Base-by-base conservation (phyloP, 331 rosid genomes). In the Dryas integrifolia region DNA sequence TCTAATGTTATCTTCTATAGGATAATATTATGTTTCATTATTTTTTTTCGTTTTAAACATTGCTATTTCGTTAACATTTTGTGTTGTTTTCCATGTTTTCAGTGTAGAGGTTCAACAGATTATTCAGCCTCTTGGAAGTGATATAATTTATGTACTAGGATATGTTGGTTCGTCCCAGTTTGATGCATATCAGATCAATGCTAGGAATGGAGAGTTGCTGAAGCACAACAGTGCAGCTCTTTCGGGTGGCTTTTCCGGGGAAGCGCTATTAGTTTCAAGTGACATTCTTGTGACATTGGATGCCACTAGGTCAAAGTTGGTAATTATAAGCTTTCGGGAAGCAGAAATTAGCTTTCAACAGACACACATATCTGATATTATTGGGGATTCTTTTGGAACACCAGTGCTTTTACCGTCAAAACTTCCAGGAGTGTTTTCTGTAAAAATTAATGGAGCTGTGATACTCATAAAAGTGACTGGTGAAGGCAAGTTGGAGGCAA, bases 191-290 rank as follows among this genome's bases (percentile, higher is more conserved):
- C 79, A 81, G 69, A 76, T 95, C 76, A 82, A 83, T 83, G 82
- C 87, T 18, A 85, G 82, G 85, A 89, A 73, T 71, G 99, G 99
- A 62, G 93, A 90, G 79, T 72, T 92, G 84, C 77, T 95, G 81
- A 88, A 83, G 81, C 83, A 87, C 73, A 75, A 60, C 39, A 76
- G 72, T 51, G 88, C 75, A 67, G 69, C 70, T 67, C 81, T 89
- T 80, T 87, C 92, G 6, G 83, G 53, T 76, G 92, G 83, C 68
- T 84, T 88, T 81, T 86, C 76, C 60, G 97, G 97, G 83, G 96
- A 90, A 64, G 69, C 84, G 14, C 62, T 86, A 73, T 61, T 83
- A 60, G 86, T 88, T 82, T 86, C 99, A 51, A 81, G 71, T 85
- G 89, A 86, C 62, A 72, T 76, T 66, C 83, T 92, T 83, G 89